Base-by-base conservation (phyloP, 192 early-diverging fungal genomes). In the Entomortierella beljakovae region DNA sequence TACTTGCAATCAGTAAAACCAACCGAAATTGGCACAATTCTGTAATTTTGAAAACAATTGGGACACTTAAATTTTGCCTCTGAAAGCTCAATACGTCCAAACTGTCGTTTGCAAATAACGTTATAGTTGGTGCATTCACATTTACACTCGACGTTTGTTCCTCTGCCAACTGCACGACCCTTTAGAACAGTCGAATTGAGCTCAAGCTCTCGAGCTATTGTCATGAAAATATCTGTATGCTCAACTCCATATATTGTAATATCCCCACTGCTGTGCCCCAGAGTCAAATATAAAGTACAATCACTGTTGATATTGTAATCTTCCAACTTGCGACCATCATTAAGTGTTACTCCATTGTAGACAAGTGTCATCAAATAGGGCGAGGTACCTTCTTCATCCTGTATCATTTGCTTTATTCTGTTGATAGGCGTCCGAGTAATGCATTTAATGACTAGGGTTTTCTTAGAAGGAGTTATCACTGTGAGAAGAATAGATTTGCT, bases 361-460 rank as follows among this genome's bases (percentile, higher is more conserved):
- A 91, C 89, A 4, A 93, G 82, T 49, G 87, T 83, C 66, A 90
- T 91, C 71, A 91, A 88, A 57, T 92, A 88, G 33, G 87, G 82
- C 5, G 90, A 92, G 38, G 90, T 90, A 5, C 90, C 90, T 80
- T 93, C 90, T 75, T 86, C 89, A 64, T 92, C 83, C 74, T 91
- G 90, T 37, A 95, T 93, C 83, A 89, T 89, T 18, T 63, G 25
- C 81, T 92, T 94, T 55, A 94, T 83, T 38, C 86, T 83, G 28
- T 93, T 87, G 63, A 94, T 89, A 54, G 76, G 18, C 42, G 49
- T 18, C 49, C 6, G 23, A 50, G 49, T 25, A 6, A 50, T 50
- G 16, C 10, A 15, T 50, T 50, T 50, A 18, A 6, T 40, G 35
- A 23, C 43, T 11, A 40, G 23, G 8, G 35, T 46, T 46, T 32